Conservation (phyloP, 306 rosid genomes). For the cucumber (Cucumis sativus) region Cucumber_9930_V3 NC_026656.2:12463501-12464000, state of each 20-base stretch:
- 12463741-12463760: slow-evolving; percentile 85
- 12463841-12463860: slow-evolving; percentile 89
- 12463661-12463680: slow-evolving; percentile 46
- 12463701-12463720: slow-evolving; percentile 97
- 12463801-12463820: slow-evolving; percentile 89
- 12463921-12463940: slow-evolving; percentile 62
- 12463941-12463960: slow-evolving; percentile 49
- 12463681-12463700: slow-evolving; percentile 96
- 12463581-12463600: slow-evolving; percentile 44
- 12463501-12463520: slow-evolving; percentile 93
- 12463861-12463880: slow-evolving; percentile 93
- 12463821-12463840: slow-evolving; percentile 87
- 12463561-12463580: slow-evolving; percentile 76
- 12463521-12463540: slow-evolving; percentile 88
- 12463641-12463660: background rate
- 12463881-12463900: slow-evolving; percentile 96
- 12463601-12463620: background rate
- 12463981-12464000: background rate
- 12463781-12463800: slow-evolving; percentile 79
- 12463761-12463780: slow-evolving; percentile 83
- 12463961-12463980: background rate
- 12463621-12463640: background rate
- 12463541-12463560: slow-evolving; percentile 73
- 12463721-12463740: slow-evolving; percentile 88
- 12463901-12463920: slow-evolving; percentile 70